Evolutionary conservation across 148 eudicot genomes (phyloP), one percentile per base, ranked within the genome.

Genomic region (Simmondsia chinensis): DNA sequence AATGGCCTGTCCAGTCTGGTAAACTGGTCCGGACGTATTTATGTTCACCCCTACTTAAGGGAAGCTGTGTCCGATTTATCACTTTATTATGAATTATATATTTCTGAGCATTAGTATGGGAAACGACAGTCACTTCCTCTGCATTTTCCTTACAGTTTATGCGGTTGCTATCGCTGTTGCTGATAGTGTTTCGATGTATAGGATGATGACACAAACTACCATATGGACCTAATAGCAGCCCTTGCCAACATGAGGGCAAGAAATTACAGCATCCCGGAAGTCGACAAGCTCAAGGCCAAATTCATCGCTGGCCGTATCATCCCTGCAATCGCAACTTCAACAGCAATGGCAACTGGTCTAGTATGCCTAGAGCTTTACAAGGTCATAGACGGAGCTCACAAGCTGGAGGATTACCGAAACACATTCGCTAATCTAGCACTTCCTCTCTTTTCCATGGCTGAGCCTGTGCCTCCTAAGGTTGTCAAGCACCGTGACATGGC

Each of bases 321-420:
- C 35, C 96, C 94, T 14, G 96, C 94, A n/a, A 83, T 88, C 34
- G 96, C 94, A 39, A 88, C 96, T 13, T 44, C 91, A 27, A 88
- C 91, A 5, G 87, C 94, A 8, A 65, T 80, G 82, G 96, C 94
- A 17, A 80, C 96, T 5, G 96, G 96, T 24, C 59, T 88, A 9
- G 96, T 88, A n/a, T 88, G 94, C 67, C 76, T 88, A 23, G 94
- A 88, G 77, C 78, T 88, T 2, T 83, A 88, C 70, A 88, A 88
- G 72, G 91, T 75, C 51, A 44, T 88, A 8, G 73, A 63, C 29
- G 83, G 79, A 21, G 47, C 43, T 10, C 96, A 80, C 75, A 80
- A 69, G 43, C 34, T 77, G 35, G 96, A 83, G 65, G 96, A 88
- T 49, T 88, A 80, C 56, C 72, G 87, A 6, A 83, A 88, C 59